These are phyloP conservation scores for Cicer arietinum DNA, from an alignment of 306 rosid species.

Conservation along the genomic window DNA sequence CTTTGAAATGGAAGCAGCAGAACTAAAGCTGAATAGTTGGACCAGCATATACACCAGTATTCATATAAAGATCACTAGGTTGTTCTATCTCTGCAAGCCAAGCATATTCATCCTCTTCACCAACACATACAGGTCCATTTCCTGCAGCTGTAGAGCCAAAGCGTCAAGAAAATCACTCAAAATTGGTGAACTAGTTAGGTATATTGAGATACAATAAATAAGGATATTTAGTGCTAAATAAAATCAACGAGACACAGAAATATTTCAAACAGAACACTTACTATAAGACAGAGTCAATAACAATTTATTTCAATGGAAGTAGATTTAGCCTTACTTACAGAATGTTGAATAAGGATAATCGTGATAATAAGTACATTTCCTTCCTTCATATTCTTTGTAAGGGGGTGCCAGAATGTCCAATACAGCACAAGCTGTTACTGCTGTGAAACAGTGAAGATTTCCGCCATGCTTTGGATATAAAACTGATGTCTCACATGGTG, in stretches of 20 bases:
- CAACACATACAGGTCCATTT: conserved; percentile 49
- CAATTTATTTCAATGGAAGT: not conserved
- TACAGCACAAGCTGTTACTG: conserved; percentile 86
- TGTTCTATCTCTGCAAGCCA: conserved; percentile 84
- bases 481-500: conserved; percentile 75
- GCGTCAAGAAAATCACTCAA: conserved; percentile 34
- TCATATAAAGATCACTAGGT: conserved; percentile 79
- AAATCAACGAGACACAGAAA: not conserved
- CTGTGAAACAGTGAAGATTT: conserved; percentile 89
- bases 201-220: no score
- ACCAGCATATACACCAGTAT: conserved; percentile 71
- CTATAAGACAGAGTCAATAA: not conserved
- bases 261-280: not conserved
- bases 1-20: conserved; percentile 14
- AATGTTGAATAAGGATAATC: conserved; percentile 79
- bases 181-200: no score
- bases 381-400: conserved; percentile 76
- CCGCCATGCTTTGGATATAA: conserved; percentile 85
- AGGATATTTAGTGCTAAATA: not conserved
- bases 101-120: conserved; percentile 76
- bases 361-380: conserved; percentile 82
- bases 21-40: conserved; percentile 69
- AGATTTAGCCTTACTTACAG: conserved; percentile 54
- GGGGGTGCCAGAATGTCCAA: conserved; percentile 90
- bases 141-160: conserved; percentile 56